Evolutionary conservation across 305 asterid species (phyloP).

Genomic region (Nicotiana rustica): DNA sequence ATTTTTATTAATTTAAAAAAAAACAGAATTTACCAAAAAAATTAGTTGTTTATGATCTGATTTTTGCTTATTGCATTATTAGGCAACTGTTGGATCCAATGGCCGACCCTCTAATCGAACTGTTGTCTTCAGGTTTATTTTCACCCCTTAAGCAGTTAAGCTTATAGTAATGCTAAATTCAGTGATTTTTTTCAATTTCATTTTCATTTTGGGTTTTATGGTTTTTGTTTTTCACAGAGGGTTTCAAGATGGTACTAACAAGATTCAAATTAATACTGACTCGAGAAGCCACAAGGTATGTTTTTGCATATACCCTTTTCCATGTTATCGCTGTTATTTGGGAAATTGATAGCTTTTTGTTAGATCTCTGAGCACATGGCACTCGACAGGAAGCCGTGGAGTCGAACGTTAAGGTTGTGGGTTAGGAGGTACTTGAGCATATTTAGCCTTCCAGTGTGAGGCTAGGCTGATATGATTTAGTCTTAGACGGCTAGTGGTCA

Average conservation of each 20-base stretch:
- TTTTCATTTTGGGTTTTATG: background rate
- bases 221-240: conserved; percentile 57
- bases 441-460: too few species aligned
- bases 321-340: background rate
- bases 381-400: too few species aligned
- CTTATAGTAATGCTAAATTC: background rate
- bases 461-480: too few species aligned
- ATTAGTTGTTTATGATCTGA: background rate
- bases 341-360: background rate
- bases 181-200: background rate
- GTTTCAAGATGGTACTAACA: conserved; percentile 71
- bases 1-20: background rate
- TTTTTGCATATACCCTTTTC: conserved; percentile 18
- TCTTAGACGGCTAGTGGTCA: too few species aligned
- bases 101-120: conserved; percentile 62
- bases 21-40: background rate
- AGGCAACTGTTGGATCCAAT: conserved; percentile 79
- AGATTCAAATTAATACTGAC: conserved; percentile 84
- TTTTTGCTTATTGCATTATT: conserved; percentile 32
- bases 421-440: too few species aligned
- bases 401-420: too few species aligned
- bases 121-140: conserved; percentile 51
- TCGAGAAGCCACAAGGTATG: conserved; percentile 81
- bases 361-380: too few species aligned
- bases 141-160: background rate